Base-by-base conservation (phyloP, 1,139 yeast genomes). In the Pneumocystis canis region DNA sequence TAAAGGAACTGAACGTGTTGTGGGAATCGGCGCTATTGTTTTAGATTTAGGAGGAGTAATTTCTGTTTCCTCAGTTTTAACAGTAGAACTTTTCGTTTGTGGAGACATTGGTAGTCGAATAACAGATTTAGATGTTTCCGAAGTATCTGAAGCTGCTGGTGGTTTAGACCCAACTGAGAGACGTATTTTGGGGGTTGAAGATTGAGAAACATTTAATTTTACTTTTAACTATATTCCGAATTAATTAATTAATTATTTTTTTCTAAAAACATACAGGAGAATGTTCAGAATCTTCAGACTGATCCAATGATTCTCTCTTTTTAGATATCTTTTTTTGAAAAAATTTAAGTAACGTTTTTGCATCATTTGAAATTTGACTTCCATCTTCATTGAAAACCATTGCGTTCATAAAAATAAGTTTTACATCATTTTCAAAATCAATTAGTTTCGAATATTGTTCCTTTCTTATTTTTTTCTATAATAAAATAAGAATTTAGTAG, bases 361-460 rank as follows among this genome's bases (percentile, higher is more conserved):
- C 95, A 74, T 89, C 96, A 65, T 82, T 80, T 69, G 84, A 87
- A 20, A 90, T 89, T 65, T 84, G 73, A 1, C 96, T 87, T 0
- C 95, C 96, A 72, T 87, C 96, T 70, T 89, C 94, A 70, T 90
- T 90, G 72, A 89, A 90, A n/a, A 82, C 81, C 66, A 84, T 79
- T 1, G 97, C 97, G 74, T 90, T 90, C 65, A 81, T 79, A 73
- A 87, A 87, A 82, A 90, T 87, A 68, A 84, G 78, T 68, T 84
- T 85, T 64, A 88, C 76, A 71, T 88, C 96, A 67, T 81, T 86
- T 63, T 84, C 74, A 65, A 87, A 80, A 68, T 85, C 90, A 47
- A 81, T 78, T 60, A 84, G 60, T 33, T 57, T 63, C 30, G 39
- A 33, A 56, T 65, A 65, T 47, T 62, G 64, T 16, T 64, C 64